phyloP scores from a whole-genome alignment of 1,284 basidiomycete species.

The Ustilago vetiveriae region DNA sequence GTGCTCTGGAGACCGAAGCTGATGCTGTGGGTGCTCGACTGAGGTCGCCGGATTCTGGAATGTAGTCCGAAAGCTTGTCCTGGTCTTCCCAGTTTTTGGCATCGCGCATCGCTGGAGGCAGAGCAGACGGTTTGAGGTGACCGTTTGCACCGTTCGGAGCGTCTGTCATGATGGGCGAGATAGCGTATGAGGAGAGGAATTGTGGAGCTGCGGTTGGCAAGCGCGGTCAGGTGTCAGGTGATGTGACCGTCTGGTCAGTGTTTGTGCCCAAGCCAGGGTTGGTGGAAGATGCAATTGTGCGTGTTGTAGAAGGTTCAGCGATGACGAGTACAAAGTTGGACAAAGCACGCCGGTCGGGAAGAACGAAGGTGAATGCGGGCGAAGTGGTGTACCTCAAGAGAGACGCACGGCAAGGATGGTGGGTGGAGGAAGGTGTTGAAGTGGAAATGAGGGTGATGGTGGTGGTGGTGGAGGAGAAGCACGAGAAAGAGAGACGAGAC shows the following conservation, averaged over 20 bases:
- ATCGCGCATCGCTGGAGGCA: conserved; percentile 40
- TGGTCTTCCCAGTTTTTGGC: conserved; percentile 54
- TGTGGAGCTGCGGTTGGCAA: too few relatives aligned
- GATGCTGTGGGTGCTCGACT: conserved; percentile 49
- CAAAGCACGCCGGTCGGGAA: neutral
- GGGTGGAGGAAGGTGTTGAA: neutral
- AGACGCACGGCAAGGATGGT: conserved; percentile 1
- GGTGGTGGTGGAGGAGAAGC: neutral
- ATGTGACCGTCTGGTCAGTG: too few relatives aligned
- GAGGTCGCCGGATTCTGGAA: conserved; percentile 52
- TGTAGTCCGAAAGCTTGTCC: conserved; percentile 60
- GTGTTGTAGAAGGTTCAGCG: too few relatives aligned
- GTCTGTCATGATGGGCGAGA: conserved; percentile 20
- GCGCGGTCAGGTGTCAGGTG: too few relatives aligned
- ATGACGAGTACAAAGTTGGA: too few relatives aligned
- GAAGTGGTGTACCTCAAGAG: neutral
- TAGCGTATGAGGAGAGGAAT: too few relatives aligned
- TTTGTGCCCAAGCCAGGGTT: too few relatives aligned
- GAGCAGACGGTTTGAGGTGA: conserved; percentile 34
- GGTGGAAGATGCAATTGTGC: too few relatives aligned
- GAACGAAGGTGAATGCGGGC: neutral
- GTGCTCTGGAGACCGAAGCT: conserved; percentile 42
- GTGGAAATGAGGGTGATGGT: neutral
- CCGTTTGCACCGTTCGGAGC: conserved; percentile 36
- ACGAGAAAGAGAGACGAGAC: neutral